Evolutionary conservation across 164 flowering plant genomes (phyloP).

Genomic region (Cinnamomum micranthum): DNA sequence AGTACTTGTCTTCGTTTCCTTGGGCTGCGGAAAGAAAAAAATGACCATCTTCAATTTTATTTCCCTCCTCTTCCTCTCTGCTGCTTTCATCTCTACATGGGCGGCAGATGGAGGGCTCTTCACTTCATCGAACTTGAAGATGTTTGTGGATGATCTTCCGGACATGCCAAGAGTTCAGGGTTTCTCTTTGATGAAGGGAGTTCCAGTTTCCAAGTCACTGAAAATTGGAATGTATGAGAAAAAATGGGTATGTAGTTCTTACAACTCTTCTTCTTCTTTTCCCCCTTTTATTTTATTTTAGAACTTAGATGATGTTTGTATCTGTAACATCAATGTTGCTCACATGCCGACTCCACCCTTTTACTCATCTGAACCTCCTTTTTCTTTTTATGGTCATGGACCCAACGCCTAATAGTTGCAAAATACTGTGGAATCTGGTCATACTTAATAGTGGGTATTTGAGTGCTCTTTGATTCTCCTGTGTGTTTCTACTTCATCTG

Average conservation of each 20-base stretch:
- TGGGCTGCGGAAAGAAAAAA: background rate
- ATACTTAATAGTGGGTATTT: no score
- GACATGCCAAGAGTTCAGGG: constrained; percentile 4
- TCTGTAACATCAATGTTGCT: no score
- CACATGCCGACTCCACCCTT: no score
- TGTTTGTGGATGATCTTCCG: constrained; percentile 7
- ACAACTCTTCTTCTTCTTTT: background rate
- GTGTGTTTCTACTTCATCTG: no score
- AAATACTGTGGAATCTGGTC: no score
- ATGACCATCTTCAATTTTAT: background rate
- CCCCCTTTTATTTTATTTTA: background rate
- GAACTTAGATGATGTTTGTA: no score
- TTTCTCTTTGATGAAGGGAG: background rate
- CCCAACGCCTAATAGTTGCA: no score
- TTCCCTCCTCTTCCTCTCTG: background rate
- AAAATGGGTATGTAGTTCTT: constrained; percentile 4
- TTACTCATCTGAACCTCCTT: no score
- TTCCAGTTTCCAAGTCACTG: background rate
- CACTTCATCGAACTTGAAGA: background rate
- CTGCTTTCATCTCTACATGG: constrained; percentile 1
- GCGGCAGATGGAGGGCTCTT: background rate
- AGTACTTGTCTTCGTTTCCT: background rate
- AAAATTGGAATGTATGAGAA: constrained; percentile 8
- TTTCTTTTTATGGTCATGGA: no score
- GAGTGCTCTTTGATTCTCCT: no score